Conservation (phyloP, 2,329 filamentous ascomycete species). For the Trichophyton simii region DNA sequence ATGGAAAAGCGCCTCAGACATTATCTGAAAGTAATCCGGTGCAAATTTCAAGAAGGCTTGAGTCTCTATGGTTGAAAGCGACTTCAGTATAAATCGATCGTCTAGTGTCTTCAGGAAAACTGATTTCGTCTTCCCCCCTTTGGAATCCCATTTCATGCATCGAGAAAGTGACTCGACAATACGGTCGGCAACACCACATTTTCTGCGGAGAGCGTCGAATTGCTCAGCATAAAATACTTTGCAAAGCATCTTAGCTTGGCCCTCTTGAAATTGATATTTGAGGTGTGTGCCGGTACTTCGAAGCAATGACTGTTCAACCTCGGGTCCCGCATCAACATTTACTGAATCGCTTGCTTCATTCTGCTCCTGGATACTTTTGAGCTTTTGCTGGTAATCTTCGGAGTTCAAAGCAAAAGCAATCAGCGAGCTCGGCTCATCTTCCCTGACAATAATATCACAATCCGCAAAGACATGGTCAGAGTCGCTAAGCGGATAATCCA, state of each 20-base stretch:
- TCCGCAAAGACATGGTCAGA: conserved; percentile 95
- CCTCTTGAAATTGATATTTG: conserved; percentile 90
- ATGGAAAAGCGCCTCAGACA: conserved; percentile 91
- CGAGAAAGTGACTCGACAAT: conserved; percentile 91
- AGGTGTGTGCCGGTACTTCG: conserved; percentile 81
- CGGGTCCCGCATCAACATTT: conserved; percentile 32
- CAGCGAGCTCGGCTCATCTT: conserved; percentile 92
- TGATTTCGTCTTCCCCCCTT: conserved; percentile 94
- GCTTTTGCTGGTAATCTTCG: conserved; percentile 71
- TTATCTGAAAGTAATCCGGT: conserved; percentile 92
- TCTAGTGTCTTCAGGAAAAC: conserved; percentile 95
- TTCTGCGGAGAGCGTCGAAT: conserved; percentile 84
- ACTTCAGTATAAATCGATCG: conserved; percentile 86
- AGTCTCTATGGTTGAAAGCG: conserved; percentile 79
- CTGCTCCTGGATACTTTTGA: conserved; percentile 36
- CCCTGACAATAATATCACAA: conserved; percentile 90
- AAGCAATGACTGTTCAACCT: conserved; percentile 74
- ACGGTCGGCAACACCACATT: conserved; percentile 84
- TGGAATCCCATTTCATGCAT: conserved; percentile 95
- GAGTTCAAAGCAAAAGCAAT: conserved; percentile 87
- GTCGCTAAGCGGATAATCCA: conserved; percentile 81
- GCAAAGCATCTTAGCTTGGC: conserved; percentile 87
- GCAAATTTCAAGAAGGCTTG: conserved; percentile 91
- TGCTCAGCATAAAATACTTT: conserved; percentile 99
- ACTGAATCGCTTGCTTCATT: conserved; percentile 23